These are phyloP conservation scores for Blastobotrys ciferrii DNA, from an alignment of 1,139 yeast species.

Conservation along the genomic window DNA sequence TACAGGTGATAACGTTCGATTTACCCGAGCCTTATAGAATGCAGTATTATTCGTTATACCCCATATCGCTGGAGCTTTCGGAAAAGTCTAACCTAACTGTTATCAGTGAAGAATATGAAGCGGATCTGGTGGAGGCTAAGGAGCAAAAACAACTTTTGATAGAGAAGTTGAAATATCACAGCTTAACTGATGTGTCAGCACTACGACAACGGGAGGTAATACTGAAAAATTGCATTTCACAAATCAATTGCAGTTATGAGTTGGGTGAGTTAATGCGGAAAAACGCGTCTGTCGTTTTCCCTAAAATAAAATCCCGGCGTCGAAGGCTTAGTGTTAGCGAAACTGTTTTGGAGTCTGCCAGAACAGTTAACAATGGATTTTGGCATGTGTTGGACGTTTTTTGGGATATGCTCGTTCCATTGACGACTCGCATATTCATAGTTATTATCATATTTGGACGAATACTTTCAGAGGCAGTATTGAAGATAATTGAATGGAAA, in stretches of 20 bases:
- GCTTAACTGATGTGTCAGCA: constrained; percentile 7
- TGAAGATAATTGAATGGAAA: constrained; percentile 41
- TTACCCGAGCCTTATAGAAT: constrained; percentile 73
- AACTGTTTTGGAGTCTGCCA: constrained; percentile 29
- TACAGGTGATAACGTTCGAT: constrained; percentile 55
- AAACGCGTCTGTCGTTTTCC: constrained; percentile 33
- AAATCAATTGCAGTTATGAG: constrained; percentile 37
- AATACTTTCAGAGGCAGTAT: constrained; percentile 37
- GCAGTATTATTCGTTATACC: constrained; percentile 76
- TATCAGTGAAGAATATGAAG: constrained; percentile 34
- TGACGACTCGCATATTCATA: constrained; percentile 18
- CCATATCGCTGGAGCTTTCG: constrained; percentile 64
- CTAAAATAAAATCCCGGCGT: constrained; percentile 26
- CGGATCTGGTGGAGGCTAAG: constrained; percentile 29
- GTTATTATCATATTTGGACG: constrained; percentile 26
- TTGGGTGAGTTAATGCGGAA: constrained; percentile 32
- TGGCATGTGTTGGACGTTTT: constrained; percentile 16
- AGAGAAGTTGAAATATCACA: constrained; percentile 25
- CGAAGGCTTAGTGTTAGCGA: constrained; percentile 29
- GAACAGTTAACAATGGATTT: constrained; percentile 25
- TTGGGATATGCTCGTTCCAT: constrained; percentile 20
- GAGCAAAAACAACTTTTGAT: constrained; percentile 22
- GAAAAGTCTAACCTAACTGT: constrained; percentile 34
- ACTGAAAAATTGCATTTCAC: constrained; percentile 31
- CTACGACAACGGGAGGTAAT: constrained; percentile 11